These are phyloP conservation scores for Saussurea involucrata DNA, from an alignment of 129 eudicot genomes.

Conservation along the genomic window DNA sequence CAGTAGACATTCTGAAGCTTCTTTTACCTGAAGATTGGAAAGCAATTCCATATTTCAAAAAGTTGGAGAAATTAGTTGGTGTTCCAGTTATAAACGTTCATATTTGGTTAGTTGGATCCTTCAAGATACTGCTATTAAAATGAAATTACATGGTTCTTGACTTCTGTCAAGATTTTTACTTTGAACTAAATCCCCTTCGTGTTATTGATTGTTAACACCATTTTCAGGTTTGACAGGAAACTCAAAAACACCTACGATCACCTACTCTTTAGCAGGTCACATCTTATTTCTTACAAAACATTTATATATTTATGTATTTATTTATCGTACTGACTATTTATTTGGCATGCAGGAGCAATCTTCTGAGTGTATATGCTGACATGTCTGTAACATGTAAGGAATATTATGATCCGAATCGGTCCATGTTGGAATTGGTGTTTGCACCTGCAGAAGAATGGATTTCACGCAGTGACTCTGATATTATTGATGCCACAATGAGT, in stretches of 20 bases:
- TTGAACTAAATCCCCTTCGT: background rate
- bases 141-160: background rate
- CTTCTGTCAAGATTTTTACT: background rate
- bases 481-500: constrained; percentile 91
- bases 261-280: constrained; percentile 79
- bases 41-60: constrained; percentile 77
- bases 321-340: background rate
- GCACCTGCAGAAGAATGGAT: constrained; percentile 99
- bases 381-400: constrained; percentile 99
- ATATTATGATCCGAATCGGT: constrained; percentile 78
- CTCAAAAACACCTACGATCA: constrained; percentile 87
- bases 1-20: constrained; percentile 96
- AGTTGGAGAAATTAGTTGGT: constrained; percentile 95
- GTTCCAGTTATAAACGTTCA: constrained; percentile 99
- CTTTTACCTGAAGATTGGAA: constrained; percentile 97
- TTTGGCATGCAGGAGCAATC: constrained; percentile 68
- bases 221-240: constrained; percentile 97
- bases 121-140: background rate
- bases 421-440: constrained; percentile 97
- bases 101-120: constrained; percentile 69
- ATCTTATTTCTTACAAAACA: constrained; percentile 10
- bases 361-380: constrained; percentile 98
- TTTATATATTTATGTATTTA: background rate
- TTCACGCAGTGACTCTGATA: constrained; percentile 79
- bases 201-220: constrained; percentile 3